Conservation (phyloP, 805 yeast genomes). For the Hanseniaspora valbyensis region DNA sequence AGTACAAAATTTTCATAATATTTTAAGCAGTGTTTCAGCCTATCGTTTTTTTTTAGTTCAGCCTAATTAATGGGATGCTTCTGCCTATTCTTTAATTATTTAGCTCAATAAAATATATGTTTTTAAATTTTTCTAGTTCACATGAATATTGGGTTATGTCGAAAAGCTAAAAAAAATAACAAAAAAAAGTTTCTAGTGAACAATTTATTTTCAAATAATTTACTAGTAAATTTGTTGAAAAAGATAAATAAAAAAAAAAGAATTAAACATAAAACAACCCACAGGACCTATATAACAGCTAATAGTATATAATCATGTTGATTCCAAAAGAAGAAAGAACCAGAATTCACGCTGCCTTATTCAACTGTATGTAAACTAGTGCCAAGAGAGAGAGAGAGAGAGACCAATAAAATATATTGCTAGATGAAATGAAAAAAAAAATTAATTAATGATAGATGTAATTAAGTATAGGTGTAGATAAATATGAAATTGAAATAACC, state of each 20-base stretch:
- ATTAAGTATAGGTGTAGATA: background rate
- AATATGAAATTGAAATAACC: background rate
- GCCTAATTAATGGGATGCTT: too few species aligned
- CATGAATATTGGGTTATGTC: too few species aligned
- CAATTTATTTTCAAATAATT: background rate
- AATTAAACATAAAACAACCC: background rate
- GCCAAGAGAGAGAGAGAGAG: background rate
- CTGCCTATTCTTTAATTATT: too few species aligned
- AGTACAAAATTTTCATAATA: too few species aligned
- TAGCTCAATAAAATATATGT: too few species aligned
- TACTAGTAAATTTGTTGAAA: background rate
- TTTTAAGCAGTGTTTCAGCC: too few species aligned
- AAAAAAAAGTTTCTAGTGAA: too few species aligned
- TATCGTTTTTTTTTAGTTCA: too few species aligned
- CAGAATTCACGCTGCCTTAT: conserved; percentile 97
- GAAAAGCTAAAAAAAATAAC: too few species aligned
- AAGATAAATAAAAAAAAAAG: background rate
- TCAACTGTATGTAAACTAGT: conserved; percentile 68
- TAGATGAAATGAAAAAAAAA: background rate
- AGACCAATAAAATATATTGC: background rate
- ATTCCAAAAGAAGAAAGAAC: conserved; percentile 99
- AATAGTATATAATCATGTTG: conserved; percentile 57
- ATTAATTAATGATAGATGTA: background rate
- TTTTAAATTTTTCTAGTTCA: too few species aligned
- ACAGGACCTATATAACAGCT: conserved; percentile 17